Base-by-base conservation (phyloP, 345 rosid species). In the Acer campestre region DNA sequence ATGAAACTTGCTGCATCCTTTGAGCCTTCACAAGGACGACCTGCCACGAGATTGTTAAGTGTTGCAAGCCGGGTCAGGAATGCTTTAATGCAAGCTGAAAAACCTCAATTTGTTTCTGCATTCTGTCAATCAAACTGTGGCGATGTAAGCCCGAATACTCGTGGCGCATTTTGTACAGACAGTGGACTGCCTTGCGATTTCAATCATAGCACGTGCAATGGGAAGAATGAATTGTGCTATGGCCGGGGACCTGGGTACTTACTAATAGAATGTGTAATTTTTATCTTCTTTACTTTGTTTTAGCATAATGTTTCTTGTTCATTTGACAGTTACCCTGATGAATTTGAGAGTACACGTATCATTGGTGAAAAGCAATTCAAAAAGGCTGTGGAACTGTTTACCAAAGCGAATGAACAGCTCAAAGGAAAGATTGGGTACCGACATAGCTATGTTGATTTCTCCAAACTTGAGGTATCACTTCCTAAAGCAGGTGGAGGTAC, bases 61-160 rank as follows among this genome's bases (percentile, higher is more conserved):
- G 87, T 82, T 81, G 80, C 93, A 80, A 87, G 82, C 23, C 85
- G 93, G 38, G 92, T 95, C 67, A 88, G 99, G 83, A 84, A 86
- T 64, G 79, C 75, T 81, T 86, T 90, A 3, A 88, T 83, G 84
- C 90, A 82, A 77, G 85, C 79, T 78, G 86, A 86, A 61, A 89
- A 82, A 56, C 92, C 94, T 69, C 83, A 78, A 75, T 86, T 89
- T 84, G 89, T 93, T 22, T 90, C 88, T 79, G 92, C 94, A 58
- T 93, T 94, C 79, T 93, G 92, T 82, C 93, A 92, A 73, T 75
- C 92, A 49, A 92, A 89, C 73, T 92, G 95, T 68, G 97, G 97
- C 13, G 95, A 92, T 78, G 95, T 92, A 67, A 92, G 95, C 78
- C 97, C 97, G 38, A 83, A 88, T 55, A 83, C 88, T 72, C 88